These are phyloP conservation scores for Salpingoeca rosetta DNA, from an alignment of 78 protist species.

Conservation along the genomic window DNA sequence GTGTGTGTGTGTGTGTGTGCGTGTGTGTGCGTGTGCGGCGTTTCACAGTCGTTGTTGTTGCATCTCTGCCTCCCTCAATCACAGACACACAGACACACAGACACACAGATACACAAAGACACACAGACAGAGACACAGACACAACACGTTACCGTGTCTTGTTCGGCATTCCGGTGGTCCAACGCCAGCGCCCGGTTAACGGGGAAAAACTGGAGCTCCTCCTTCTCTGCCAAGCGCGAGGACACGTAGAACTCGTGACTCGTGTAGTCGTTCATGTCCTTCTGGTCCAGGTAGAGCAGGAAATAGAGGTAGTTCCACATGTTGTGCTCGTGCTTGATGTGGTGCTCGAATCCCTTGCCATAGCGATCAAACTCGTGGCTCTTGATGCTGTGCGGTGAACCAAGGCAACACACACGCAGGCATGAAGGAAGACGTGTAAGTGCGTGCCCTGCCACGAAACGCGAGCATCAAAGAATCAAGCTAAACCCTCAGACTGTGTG, in stretches of 20 bases:
- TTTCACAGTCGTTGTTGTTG: not conserved
- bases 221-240: not conserved
- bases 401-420: too few relatives aligned
- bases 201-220: not conserved
- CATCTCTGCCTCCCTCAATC: not conserved
- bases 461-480: too few relatives aligned
- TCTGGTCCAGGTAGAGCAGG: slow-evolving; percentile 6
- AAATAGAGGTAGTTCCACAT: slow-evolving; percentile 48
- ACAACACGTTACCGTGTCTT: not conserved
- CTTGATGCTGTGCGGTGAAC: too few relatives aligned
- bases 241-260: slow-evolving; percentile 11
- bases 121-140: not conserved
- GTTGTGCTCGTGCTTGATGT: slow-evolving; percentile 42
- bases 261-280: slow-evolving; percentile 28
- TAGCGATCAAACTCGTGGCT: not conserved
- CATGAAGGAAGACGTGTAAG: too few relatives aligned
- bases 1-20: too few relatives aligned
- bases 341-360: slow-evolving; percentile 27
- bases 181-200: not conserved
- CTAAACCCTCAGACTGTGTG: too few relatives aligned
- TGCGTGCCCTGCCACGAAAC: too few relatives aligned
- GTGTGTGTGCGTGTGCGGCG: too few relatives aligned
- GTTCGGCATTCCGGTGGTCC: not conserved
- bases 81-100: not conserved
- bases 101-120: not conserved